phyloP scores from a whole-genome alignment of 2,329 filamentous ascomycete genomes.

The Ascochyta lentis region DNA sequence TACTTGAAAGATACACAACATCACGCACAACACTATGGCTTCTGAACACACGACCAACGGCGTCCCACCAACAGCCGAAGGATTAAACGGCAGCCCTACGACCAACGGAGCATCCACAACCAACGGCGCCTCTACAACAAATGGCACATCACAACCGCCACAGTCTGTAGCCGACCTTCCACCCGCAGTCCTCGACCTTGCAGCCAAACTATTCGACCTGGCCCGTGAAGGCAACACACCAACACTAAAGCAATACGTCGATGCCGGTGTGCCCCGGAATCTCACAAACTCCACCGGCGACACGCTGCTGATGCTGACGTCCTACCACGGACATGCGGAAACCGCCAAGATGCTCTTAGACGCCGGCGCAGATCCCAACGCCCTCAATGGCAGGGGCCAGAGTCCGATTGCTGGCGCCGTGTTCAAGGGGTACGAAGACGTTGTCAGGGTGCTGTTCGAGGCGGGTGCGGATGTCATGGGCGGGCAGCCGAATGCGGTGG shows the following conservation, averaged over 20 bases:
- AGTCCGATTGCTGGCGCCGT: constrained; percentile 74
- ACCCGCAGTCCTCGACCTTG: constrained; percentile 70
- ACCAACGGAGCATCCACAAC: constrained; percentile 4
- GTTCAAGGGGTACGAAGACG: constrained; percentile 72
- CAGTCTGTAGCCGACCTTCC: constrained; percentile 53
- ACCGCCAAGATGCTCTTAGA: constrained; percentile 67
- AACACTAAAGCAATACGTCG: constrained; percentile 68
- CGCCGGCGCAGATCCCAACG: constrained; percentile 70
- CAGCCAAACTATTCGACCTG: constrained; percentile 70
- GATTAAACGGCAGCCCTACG: neutral
- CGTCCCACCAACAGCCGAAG: constrained; percentile 15
- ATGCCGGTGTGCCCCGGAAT: constrained; percentile 70
- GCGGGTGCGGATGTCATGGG: constrained; percentile 50
- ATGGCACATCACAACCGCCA: constrained; percentile 9
- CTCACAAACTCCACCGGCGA: constrained; percentile 77
- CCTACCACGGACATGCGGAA: constrained; percentile 70
- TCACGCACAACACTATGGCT: constrained; percentile 18
- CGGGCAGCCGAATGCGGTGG: constrained; percentile 56
- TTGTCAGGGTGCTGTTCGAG: constrained; percentile 62
- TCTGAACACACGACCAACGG: constrained; percentile 23
- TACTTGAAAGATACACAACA: neutral
- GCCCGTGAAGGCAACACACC: constrained; percentile 66
- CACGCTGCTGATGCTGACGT: constrained; percentile 75
- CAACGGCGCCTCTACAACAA: neutral
- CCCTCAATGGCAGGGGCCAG: constrained; percentile 71